These are phyloP conservation scores for Thamnidium elegans DNA, from an alignment of 192 early-diverging fungal species.

Conservation along the genomic window DNA sequence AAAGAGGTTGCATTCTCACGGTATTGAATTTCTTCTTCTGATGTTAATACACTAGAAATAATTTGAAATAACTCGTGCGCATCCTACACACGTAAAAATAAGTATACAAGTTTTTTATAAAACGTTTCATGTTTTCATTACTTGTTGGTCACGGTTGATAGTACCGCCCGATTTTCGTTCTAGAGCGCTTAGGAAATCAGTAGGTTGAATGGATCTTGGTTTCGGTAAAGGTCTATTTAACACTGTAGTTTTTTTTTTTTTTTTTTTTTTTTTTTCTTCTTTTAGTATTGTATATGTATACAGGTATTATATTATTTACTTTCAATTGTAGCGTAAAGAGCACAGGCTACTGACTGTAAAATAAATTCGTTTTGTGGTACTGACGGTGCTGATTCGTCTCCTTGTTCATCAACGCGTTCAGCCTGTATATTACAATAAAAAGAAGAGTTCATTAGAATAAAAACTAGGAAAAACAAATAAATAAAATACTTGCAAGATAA, in stretches of 20 bases:
- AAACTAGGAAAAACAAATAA: no score
- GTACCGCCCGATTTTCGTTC: conserved; percentile 31
- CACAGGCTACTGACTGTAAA: conserved; percentile 36
- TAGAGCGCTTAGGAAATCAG: conserved; percentile 33
- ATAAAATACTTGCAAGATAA: conserved; percentile 26
- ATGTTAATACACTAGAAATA: conserved; percentile 70
- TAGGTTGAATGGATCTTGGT: conserved; percentile 30
- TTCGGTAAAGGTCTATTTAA: conserved; percentile 35
- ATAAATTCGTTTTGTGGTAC: conserved; percentile 36
- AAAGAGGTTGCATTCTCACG: conserved; percentile 22
- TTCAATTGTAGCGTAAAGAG: conserved; percentile 40
- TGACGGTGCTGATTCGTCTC: conserved; percentile 28
- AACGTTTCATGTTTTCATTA: conserved; percentile 4
- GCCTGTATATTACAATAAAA: conserved; percentile 11
- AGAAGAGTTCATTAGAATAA: no score
- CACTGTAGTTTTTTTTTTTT: conserved; percentile 12
- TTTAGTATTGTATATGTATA: neutral
- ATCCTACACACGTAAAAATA: conserved; percentile 52
- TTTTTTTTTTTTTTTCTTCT: neutral
- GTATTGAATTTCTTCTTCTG: conserved; percentile 58
- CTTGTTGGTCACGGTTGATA: conserved; percentile 41
- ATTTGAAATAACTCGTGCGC: conserved; percentile 89
- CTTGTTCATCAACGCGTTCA: conserved; percentile 41
- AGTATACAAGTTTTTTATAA: neutral
- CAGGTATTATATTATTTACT: conserved; percentile 14